These are phyloP conservation scores for Kwoniella mangroviensis DNA, from an alignment of 768 basidiomycete genomes.

Conservation along the genomic window DNA sequence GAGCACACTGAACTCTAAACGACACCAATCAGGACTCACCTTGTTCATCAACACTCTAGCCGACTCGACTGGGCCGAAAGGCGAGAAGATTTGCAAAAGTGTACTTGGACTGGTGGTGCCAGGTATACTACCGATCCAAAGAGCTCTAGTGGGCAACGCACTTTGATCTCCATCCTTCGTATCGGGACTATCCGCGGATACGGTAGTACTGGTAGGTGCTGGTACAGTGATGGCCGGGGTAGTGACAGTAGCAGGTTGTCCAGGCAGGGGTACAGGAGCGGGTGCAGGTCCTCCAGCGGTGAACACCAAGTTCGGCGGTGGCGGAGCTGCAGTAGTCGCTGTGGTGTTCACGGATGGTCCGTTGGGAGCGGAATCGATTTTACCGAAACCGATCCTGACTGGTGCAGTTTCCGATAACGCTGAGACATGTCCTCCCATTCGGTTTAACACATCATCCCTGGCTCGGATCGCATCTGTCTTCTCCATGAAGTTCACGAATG, in stretches of 20 bases:
- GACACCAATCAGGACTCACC: too few relatives aligned
- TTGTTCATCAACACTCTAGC: conserved; percentile 95
- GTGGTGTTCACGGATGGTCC: conserved; percentile 75
- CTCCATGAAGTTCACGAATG: conserved; percentile 98
- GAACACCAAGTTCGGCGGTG: conserved; percentile 56
- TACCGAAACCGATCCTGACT: conserved; percentile 97
- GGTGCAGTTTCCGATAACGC: conserved; percentile 94
- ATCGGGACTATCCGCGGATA: conserved; percentile 26
- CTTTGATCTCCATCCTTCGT: conserved; percentile 66
- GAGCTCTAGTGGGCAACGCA: conserved; percentile 87
- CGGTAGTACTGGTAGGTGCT: conserved; percentile 18
- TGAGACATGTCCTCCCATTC: conserved; percentile 78
- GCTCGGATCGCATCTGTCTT: conserved; percentile 94
- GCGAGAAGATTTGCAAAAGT: conserved; percentile 92
- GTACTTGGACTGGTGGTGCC: conserved; percentile 92
- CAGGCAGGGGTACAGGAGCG: background rate
- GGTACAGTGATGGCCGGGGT: conserved; percentile 50
- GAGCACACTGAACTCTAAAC: too few relatives aligned
- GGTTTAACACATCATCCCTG: conserved; percentile 95
- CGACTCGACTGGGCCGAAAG: conserved; percentile 96
- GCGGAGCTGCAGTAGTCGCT: conserved; percentile 59
- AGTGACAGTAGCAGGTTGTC: conserved; percentile 56
- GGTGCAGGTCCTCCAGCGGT: conserved; percentile 31
- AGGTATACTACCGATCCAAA: conserved; percentile 98
- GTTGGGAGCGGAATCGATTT: conserved; percentile 93